Percentiles rank a stretch among this genome's conserved stretches.
Evolutionary conservation across 2,329 filamentous ascomycete species (phyloP).

Genomic region (Coniochaeta sp.): DNA sequence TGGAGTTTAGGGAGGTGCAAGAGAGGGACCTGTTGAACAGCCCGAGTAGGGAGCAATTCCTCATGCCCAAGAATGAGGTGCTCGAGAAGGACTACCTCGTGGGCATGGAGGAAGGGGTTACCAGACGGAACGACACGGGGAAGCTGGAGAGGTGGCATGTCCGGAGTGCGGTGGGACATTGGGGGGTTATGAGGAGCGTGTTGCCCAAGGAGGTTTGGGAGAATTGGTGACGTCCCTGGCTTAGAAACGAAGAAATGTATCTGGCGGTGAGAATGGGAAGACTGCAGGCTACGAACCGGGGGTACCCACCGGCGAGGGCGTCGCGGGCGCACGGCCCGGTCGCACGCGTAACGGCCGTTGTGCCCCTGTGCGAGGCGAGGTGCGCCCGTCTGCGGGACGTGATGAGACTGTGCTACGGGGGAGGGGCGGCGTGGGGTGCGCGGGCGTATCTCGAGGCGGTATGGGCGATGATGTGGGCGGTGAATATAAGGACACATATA

Average conservation of each 20-base stretch:
- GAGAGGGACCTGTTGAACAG: constrained; percentile 66
- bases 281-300: too few species aligned
- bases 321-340: too few species aligned
- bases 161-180: constrained; percentile 75
- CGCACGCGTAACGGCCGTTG: too few species aligned
- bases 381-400: too few species aligned
- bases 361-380: too few species aligned
- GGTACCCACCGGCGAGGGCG: too few species aligned
- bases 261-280: background rate
- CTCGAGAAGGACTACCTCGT: constrained; percentile 41
- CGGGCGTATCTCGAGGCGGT: background rate
- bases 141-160: constrained; percentile 66
- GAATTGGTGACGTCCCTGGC: constrained; percentile 71
- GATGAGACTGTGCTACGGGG: too few species aligned
- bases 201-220: constrained; percentile 78
- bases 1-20: constrained; percentile 61
- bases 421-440: background rate
- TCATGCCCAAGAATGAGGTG: constrained; percentile 69
- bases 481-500: background rate
- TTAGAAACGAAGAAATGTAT: too few species aligned
- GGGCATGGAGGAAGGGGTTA: constrained; percentile 39
- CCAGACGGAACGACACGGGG: constrained; percentile 57
- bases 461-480: background rate
- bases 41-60: constrained; percentile 58
- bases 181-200: constrained; percentile 84